Percentiles rank a stretch among this genome's conserved stretches.
These are phyloP conservation scores for Trametes maxima DNA, from an alignment of 768 basidiomycete species.

Conservation along the genomic window DNA sequence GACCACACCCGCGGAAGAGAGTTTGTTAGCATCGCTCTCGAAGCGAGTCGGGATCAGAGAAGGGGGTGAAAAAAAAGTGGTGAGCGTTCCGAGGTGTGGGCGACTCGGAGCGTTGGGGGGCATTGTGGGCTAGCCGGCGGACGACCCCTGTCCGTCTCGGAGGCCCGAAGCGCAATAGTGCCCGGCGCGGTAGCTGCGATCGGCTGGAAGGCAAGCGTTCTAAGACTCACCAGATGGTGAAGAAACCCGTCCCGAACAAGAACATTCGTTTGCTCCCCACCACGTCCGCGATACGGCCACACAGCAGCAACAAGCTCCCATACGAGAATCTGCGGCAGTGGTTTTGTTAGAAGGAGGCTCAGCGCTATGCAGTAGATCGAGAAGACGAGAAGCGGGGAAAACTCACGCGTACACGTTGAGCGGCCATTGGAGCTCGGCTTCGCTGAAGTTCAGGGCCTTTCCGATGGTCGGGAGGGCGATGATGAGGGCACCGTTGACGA, in stretches of 20 bases:
- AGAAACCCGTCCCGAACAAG: slow-evolving; percentile 35
- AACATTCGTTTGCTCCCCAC: slow-evolving; percentile 33
- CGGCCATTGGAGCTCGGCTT: slow-evolving; percentile 30
- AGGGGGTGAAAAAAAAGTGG: too few species aligned
- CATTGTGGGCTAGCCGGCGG: too few species aligned
- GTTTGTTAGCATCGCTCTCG: too few species aligned
- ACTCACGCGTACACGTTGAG: slow-evolving; percentile 29
- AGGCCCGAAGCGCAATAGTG: not conserved
- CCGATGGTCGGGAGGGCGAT: slow-evolving; percentile 31
- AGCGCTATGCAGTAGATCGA: not conserved
- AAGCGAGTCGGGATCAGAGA: too few species aligned
- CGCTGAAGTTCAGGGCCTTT: slow-evolving; percentile 25
- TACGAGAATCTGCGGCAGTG: slow-evolving; percentile 21
- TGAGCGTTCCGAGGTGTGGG: too few species aligned
- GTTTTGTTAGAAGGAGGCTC: not conserved
- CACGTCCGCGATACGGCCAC: slow-evolving; percentile 26
- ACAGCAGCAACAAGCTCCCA: slow-evolving; percentile 26
- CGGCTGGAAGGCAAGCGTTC: not conserved
- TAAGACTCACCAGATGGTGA: slow-evolving; percentile 33
- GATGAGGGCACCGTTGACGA: slow-evolving; percentile 27
- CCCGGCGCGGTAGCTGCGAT: not conserved
- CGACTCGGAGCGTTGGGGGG: too few species aligned
- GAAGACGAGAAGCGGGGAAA: too few species aligned
- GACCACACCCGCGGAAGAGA: too few species aligned
- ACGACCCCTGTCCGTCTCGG: too few species aligned